Evolutionary conservation across 176 grass and related monocot species (phyloP).

Genomic region (Carex littledalei): DNA sequence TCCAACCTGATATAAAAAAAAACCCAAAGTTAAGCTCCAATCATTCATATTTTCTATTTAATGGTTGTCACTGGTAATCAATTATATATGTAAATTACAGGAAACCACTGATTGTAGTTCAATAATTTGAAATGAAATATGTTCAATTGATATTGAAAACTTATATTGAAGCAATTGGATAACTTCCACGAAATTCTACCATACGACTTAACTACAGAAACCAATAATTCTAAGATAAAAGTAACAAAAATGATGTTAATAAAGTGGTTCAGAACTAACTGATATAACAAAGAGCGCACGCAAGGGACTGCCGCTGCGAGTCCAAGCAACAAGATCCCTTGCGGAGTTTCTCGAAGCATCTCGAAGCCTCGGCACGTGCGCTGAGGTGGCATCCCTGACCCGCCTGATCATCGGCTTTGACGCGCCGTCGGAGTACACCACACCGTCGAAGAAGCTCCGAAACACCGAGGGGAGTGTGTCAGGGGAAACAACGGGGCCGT

Average conservation of each 20-base stretch:
- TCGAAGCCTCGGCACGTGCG: conserved; percentile 43
- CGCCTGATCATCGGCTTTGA: conserved; percentile 45
- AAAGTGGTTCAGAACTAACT: conserved; percentile 26
- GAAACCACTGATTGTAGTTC: not conserved
- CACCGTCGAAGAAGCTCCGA: conserved; percentile 50
- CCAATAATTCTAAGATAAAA: not conserved
- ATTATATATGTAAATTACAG: not conserved
- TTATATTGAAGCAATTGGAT: not conserved
- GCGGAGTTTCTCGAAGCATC: conserved; percentile 63
- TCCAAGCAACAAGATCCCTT: conserved; percentile 62
- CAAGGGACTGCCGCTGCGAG: conserved; percentile 52
- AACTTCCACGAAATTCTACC: not conserved
- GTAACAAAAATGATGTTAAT: not conserved
- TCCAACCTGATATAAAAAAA: conserved; percentile 41
- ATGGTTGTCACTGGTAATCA: not conserved
- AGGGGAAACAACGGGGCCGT: conserved; percentile 10
- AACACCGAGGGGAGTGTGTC: conserved; percentile 52
- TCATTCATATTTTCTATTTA: not conserved
- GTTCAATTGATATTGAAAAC: not conserved
- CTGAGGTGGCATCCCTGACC: conserved; percentile 36
- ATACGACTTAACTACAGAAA: not conserved
- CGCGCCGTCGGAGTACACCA: conserved; percentile 26
- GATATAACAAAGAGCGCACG: conserved; percentile 90
- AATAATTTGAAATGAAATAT: not conserved
- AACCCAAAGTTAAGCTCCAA: not conserved